Conservation (phyloP, 768 basidiomycete genomes). For the Russula virescens region DNA sequence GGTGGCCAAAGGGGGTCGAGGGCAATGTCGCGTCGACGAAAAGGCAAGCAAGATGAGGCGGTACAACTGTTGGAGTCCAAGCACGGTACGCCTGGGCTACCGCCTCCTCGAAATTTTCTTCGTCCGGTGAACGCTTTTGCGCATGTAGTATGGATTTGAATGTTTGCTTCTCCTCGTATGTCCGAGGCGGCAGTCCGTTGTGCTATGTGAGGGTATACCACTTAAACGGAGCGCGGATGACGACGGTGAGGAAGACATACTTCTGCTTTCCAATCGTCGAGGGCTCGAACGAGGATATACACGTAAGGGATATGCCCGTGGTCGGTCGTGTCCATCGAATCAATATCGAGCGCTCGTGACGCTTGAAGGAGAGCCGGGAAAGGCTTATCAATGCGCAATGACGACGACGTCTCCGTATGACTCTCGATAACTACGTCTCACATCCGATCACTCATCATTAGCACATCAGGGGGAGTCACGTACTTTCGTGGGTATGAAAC, state of each 20-base stretch:
- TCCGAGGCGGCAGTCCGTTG: slow-evolving; percentile 51
- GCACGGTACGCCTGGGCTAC: slow-evolving; percentile 79
- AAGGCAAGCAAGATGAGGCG: slow-evolving; percentile 20
- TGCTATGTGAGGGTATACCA: slow-evolving; percentile 43
- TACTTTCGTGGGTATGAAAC: slow-evolving; percentile 81
- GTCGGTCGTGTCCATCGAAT: slow-evolving; percentile 78
- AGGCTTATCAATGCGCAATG: slow-evolving; percentile 81
- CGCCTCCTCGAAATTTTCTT: slow-evolving; percentile 98
- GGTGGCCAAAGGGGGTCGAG: slow-evolving; percentile 29
- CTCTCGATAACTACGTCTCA: slow-evolving; percentile 69
- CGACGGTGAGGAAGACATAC: slow-evolving; percentile 38
- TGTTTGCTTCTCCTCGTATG: slow-evolving; percentile 57
- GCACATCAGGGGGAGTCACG: slow-evolving; percentile 27
- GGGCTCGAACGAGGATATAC: slow-evolving; percentile 74
- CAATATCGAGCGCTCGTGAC: slow-evolving; percentile 65
- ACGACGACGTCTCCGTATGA: slow-evolving; percentile 70
- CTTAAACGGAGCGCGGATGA: not conserved
- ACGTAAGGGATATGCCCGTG: slow-evolving; percentile 91
- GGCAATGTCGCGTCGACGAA: slow-evolving; percentile 3
- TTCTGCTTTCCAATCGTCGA: slow-evolving; percentile 76
- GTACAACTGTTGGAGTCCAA: slow-evolving; percentile 54
- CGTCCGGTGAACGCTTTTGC: slow-evolving; percentile 71
- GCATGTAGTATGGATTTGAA: slow-evolving; percentile 66
- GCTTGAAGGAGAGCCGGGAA: slow-evolving; percentile 79
- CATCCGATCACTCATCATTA: not conserved